Evolutionary conservation across 805 yeast species (phyloP), one percentile per base, ranked within the genome.

Genomic region (Ogataea neopini): DNA sequence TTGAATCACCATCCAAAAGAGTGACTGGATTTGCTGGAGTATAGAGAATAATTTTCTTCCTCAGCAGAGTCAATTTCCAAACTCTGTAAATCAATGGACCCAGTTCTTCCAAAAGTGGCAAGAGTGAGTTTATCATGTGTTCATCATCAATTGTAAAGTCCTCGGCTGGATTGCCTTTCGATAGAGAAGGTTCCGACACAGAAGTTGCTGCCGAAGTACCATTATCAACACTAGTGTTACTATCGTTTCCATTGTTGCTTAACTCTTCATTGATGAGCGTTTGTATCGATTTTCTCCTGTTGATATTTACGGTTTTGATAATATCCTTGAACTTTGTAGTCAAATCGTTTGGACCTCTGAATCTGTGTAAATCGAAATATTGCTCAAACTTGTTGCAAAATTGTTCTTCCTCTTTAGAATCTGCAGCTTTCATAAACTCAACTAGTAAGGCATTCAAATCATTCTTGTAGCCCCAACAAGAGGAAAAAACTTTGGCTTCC

Each of bases 51-150:
- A 87, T 72, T 30, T 80, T 68, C 48, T 80, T 75, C 15, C 94
- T 68, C 28, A 84, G 59, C 33, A 87, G 64, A 2, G 82, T 76
- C 28, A 80, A 71, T 63, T 82, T 85, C 81, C 84, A 87, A 4
- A 84, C 61, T 33, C 72, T 76, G 58, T 84, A 86, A 2, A 82
- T 68, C 42, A 83, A 66, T 0, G 94, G 91, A 0, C 95, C 91
- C 43, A 82, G 66, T 1, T 63, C 58, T 23, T 75, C 70, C 38
- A 85, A 57, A 32, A 82, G 64, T 10, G 68, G 62, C 1, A 77
- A 71, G 15, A 81, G 63, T n/a, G 69, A 62, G 25, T 75, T 65
- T 14, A 77, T 64, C 66, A 77, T 80, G 57, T 79, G 77, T 48
- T 65, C 68, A 33, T 59, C 59, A 22, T 53, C 54, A 10, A 54